Conservation (phyloP, 2,329 filamentous ascomycete genomes). For the Whalleya microplaca region DNA sequence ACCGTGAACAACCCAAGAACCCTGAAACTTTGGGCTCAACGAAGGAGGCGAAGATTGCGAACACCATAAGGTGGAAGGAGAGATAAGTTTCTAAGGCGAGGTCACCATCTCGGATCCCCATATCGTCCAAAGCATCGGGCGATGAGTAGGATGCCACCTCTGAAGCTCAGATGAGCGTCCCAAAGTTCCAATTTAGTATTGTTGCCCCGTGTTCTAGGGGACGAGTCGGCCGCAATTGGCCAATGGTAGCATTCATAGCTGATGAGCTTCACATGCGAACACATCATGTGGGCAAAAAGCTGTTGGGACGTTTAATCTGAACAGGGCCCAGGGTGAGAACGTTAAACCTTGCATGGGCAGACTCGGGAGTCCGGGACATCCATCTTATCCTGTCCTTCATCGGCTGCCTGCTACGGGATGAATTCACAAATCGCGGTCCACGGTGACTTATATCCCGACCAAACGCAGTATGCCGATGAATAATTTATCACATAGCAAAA, state of each 20-base stretch:
- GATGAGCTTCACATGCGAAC: slow-evolving; percentile 5
- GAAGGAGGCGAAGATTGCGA: neutral
- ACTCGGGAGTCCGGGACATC: neutral
- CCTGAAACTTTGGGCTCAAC: neutral
- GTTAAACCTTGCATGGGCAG: neutral
- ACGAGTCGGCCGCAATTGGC: neutral
- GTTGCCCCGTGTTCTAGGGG: neutral
- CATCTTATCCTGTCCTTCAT: neutral
- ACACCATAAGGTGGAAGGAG: neutral
- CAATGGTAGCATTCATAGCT: neutral
- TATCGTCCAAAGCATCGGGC: neutral
- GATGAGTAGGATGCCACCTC: neutral
- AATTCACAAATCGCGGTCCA: neutral
- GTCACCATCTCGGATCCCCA: neutral
- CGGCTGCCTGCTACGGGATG: neutral
- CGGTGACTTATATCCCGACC: neutral
- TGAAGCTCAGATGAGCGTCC: slow-evolving; percentile 12
- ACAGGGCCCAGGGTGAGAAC: neutral
- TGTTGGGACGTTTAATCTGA: neutral
- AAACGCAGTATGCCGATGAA: neutral
- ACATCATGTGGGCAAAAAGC: neutral
- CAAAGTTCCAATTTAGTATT: slow-evolving; percentile 4
- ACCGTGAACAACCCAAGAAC: neutral
- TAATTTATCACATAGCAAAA: no score
- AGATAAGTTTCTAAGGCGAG: neutral